Evolutionary conservation across 169 alveolate genomes (phyloP).

Genomic region (Eimeria acervulina): DNA sequence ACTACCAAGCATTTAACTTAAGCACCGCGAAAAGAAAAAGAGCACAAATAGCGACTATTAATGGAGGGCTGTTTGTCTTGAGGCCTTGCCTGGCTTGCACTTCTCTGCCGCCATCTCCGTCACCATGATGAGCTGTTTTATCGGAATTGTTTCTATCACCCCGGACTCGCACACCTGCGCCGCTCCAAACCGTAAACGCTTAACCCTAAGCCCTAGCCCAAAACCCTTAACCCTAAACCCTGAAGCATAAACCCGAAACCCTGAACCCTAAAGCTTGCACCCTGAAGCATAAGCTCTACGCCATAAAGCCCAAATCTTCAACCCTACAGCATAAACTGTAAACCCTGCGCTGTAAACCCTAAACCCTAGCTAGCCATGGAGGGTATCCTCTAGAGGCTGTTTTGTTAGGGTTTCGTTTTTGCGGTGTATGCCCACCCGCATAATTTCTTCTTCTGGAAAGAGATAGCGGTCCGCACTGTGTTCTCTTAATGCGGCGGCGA

Average conservation of each 20-base stretch:
- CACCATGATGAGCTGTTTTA: conserved; percentile 82
- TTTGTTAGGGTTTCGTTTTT: neutral
- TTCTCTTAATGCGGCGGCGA: conserved; percentile 72
- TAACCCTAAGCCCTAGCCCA: neutral
- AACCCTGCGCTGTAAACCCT: neutral
- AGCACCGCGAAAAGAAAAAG: neutral
- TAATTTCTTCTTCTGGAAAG: conserved; percentile 78
- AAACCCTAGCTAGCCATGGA: neutral
- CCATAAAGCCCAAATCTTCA: neutral
- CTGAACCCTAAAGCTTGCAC: neutral
- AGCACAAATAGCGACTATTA: neutral
- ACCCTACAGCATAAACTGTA: neutral
- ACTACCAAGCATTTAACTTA: too few relatives aligned
- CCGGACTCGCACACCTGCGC: conserved; percentile 82
- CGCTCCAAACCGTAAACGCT: neutral
- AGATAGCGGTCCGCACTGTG: conserved; percentile 64
- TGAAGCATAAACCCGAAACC: neutral
- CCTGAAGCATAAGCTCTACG: too few relatives aligned
- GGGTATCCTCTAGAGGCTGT: too few relatives aligned
- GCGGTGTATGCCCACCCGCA: conserved; percentile 29
- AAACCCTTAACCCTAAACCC: neutral
- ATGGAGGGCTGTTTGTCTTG: neutral
- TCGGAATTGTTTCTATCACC: conserved; percentile 45
- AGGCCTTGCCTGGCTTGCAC: conserved; percentile 75
- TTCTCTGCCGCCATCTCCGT: conserved; percentile 84